Base-by-base conservation (phyloP, 116 monocot species). In the Iris pallida region DNA sequence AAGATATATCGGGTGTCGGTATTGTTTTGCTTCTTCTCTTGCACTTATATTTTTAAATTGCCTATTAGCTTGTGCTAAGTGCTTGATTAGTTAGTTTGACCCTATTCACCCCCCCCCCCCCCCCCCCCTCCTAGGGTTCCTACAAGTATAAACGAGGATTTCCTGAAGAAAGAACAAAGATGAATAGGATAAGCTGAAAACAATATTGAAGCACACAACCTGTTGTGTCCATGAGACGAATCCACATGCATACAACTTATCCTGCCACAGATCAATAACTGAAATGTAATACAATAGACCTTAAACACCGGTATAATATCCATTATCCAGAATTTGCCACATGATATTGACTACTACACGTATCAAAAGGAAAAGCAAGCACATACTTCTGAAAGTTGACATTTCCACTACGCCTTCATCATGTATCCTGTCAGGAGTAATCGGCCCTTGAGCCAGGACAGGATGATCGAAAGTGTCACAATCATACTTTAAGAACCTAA, bases 341-440 rank as follows among this genome's bases (percentile, higher is more conserved):
- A 49, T 17, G 49, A 16, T 12, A 30, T 19, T 18, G 13, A 49
- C 47, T 52, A 57, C 10, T n/a, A 8, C 49, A 17, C 53, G 58
- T 8, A 66, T n/a, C 20, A 78, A 56, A 63, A 16, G 41, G 53
- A 70, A 43, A 41, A 63, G 6, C 66, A 2, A 43, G 8, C 18
- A 10, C 82, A 73, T 95, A 95, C 91, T 72, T 86, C 86, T 60
- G 91, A 80, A 80, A 72, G 76, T 45, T 80, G 80, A 73, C 30
- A 78, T 69, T 76, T 78, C 71, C 43, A 82, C 68, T 75, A 64
- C 84, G 59, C 81, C 88, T 68, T 64, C 53, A 86, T 84, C 86
- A 65, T 65, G 60, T 49, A 66, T 64, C 52, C 84, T 86, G 53
- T 91, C 88, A 72, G 91, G 95, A 70, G 95, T 91, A 48, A 71